phyloP scores from a whole-genome alignment of 331 rosid genomes.

The Prunus yedoensis region DNA sequence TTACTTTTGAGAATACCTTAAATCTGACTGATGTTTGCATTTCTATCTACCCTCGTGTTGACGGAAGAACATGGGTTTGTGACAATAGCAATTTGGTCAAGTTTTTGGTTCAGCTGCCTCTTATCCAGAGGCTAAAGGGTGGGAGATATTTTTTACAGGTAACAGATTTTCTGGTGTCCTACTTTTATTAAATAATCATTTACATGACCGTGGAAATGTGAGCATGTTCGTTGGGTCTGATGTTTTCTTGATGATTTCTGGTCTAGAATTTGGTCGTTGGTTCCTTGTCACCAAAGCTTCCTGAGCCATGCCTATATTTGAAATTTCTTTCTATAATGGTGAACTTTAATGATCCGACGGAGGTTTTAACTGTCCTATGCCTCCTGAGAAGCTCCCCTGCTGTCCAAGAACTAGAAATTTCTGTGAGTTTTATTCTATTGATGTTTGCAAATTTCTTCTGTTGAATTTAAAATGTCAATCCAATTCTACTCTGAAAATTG shows the following conservation, averaged over 20 bases:
- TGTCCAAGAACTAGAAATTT: slow-evolving; percentile 42
- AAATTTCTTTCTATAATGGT: slow-evolving; percentile 38
- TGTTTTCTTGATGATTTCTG: background rate
- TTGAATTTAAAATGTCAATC: too few relatives aligned
- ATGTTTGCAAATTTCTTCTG: background rate
- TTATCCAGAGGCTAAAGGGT: too few relatives aligned
- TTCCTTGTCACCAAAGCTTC: slow-evolving; percentile 36
- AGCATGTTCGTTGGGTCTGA: background rate
- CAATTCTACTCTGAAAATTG: too few relatives aligned
- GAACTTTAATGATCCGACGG: slow-evolving; percentile 34
- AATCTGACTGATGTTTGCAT: too few relatives aligned
- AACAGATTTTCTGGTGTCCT: background rate
- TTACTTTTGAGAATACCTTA: too few relatives aligned
- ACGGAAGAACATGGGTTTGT: too few relatives aligned
- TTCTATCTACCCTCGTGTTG: too few relatives aligned
- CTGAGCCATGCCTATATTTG: slow-evolving; percentile 37
- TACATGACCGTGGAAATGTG: background rate
- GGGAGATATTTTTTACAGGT: too few relatives aligned
- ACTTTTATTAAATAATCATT: background rate
- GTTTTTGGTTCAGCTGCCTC: too few relatives aligned
- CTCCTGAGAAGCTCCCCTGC: slow-evolving; percentile 56
- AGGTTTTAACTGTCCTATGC: slow-evolving; percentile 44
- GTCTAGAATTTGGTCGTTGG: slow-evolving; percentile 51
- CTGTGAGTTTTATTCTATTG: slow-evolving; percentile 36
- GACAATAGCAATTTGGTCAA: too few relatives aligned